phyloP scores from a whole-genome alignment of 257 asterid genomes.

The Nicotiana tabacum region DNA sequence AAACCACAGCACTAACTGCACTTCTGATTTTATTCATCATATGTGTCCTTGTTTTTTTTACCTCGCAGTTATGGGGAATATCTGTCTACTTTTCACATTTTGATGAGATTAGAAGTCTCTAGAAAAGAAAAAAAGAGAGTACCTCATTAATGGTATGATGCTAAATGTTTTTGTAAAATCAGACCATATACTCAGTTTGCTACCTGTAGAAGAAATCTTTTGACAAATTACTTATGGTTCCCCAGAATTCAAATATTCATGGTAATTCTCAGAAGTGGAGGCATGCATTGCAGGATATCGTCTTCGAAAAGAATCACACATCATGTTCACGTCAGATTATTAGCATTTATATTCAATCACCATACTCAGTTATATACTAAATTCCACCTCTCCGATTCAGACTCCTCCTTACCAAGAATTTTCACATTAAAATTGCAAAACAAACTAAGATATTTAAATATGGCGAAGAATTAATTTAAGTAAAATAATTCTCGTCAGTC shows the following conservation, averaged over 20 bases:
- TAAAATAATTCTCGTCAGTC: not conserved
- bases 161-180: not conserved
- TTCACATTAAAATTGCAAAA: not conserved
- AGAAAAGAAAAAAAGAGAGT: not conserved
- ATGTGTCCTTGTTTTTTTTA: not conserved
- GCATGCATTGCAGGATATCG: not conserved
- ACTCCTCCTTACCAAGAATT: not conserved
- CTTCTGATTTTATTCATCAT: not conserved
- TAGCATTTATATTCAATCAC: not conserved
- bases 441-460: not conserved
- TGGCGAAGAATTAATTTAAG: not conserved
- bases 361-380: not conserved
- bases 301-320: not conserved
- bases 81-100: not conserved
- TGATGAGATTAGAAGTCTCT: not conserved
- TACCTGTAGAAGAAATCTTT: not conserved
- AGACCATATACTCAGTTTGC: not conserved
- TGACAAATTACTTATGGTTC: not conserved
- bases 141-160: not conserved
- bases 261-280: not conserved
- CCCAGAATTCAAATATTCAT: not conserved
- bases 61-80: not conserved
- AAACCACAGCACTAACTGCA: not conserved
- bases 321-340: not conserved
- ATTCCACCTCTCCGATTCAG: not conserved